Base-by-base conservation (phyloP, 2,329 filamentous ascomycete genomes). In the Neonectria hederae region DNA sequence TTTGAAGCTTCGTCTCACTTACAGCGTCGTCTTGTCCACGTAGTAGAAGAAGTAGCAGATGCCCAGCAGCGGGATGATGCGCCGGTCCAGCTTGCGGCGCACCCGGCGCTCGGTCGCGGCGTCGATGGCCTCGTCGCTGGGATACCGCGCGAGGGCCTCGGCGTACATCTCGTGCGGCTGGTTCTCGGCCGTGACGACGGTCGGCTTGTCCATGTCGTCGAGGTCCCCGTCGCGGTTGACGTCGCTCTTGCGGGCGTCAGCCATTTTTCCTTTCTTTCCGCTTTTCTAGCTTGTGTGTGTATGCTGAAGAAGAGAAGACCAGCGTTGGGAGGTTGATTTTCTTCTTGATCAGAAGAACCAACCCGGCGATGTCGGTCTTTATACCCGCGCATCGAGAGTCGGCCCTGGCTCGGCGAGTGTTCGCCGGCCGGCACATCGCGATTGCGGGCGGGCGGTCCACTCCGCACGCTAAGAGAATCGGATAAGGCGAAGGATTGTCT, bases 1-100 rank as follows among this genome's bases (percentile, higher is more conserved):
- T n/a, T n/a, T n/a, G n/a, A n/a, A n/a, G n/a, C n/a, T n/a, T n/a
- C n/a, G n/a, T n/a, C n/a, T 43, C 65, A 72, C 30, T n/a, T n/a
- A n/a, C n/a, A 88, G 76, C 0, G 84, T 88, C 0, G 86, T 88
- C 78, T 88, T 79, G 38, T 77, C 75, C 19, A 76, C 75, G 49
- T 75, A 80, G 58, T 80, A 80, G 57, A 81, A 81, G 58, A 80
- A 80, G 63, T 81, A 82, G 63, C 79, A 82, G 11, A 81, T 72
- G 4, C 78, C 77, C 0, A 81, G 63, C 11, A 81, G 54, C 0
- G 79, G 79, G 10, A 82, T 65, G 8, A 81, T 80, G 2, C 76
- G 73, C 43, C 71, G 68, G 61, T 82, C 80, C 1, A 82, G 65
- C 67, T 81, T 81, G 45, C 78, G 76, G 13, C 74, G 59, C 3